Evolutionary conservation across 1,284 basidiomycete species (phyloP), one percentile per base, ranked within the genome.

Genomic region (Ceraceosorus guamensis): DNA sequence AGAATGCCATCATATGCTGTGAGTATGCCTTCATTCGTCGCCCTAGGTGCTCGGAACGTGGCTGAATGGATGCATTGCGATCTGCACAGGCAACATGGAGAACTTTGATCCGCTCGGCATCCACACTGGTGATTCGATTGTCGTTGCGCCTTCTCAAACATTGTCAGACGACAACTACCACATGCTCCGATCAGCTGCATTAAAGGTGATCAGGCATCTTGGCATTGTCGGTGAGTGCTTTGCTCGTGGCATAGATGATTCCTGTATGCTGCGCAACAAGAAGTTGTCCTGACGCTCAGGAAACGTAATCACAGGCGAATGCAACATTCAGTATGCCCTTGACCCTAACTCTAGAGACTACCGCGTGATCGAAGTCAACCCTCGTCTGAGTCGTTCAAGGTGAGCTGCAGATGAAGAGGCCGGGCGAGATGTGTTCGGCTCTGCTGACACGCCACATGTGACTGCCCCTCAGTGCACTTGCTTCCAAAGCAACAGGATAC

Each of bases 51-150:
- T 95, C 98, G 78, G 98, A 95, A n/a, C 95, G 95, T 73, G 95
- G 98, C 78, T 98, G 93, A n/a, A 98, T 99, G 73, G 95, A 98
- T 75, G 91, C 98, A 46, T 95, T 95, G 4, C 95, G 95, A 1
- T 96, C 91, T 4, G 37, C n/a, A n/a, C 37, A 41, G 37, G 90
- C 79, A 92, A 92, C 78, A 91, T 91, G 89, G 89, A 95, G 79
- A 98, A 99, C 80, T 99, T 98, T 70, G 95, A 99, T 76, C 95
- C 95, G 18, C 86, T 98, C 61, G 95, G 95, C 65, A 98, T 91
- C 45, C 95, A 98, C 79, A 99, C 95, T n/a, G 95, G 95, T 73
- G 95, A 98, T 78, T 98, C 95, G n/a, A 98, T 99, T 73, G 95
- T 99, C 75, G 91, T 98, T 46, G 95, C 95, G 4, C 95, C 95